Evolutionary conservation across 768 basidiomycete genomes (phyloP).

Genomic region (Rhodotorula kratochvilovae): DNA sequence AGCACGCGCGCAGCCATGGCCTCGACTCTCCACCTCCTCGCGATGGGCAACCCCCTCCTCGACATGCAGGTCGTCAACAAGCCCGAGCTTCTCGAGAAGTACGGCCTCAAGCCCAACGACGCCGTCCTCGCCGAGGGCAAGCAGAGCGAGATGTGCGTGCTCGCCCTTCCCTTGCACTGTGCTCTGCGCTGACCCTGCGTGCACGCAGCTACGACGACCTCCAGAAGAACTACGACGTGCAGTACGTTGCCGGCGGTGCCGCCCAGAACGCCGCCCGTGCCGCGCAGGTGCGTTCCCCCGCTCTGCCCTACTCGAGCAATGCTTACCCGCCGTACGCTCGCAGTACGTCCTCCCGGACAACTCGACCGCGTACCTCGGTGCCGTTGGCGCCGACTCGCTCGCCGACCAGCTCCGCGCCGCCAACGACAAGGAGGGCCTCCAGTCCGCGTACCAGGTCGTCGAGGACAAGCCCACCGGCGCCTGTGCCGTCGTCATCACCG

Average conservation of each 20-base stretch:
- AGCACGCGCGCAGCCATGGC: constrained; percentile 29
- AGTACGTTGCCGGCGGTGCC: constrained; percentile 94
- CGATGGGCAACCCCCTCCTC: constrained; percentile 90
- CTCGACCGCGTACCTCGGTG: constrained; percentile 89
- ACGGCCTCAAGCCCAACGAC: constrained; percentile 85
- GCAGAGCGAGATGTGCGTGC: constrained; percentile 73
- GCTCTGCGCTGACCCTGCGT: neutral
- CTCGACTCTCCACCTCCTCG: constrained; percentile 59
- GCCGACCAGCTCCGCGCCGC: constrained; percentile 81
- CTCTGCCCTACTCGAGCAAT: no score
- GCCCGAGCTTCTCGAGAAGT: constrained; percentile 79
- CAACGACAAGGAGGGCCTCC: constrained; percentile 85
- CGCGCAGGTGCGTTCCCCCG: constrained; percentile 65
- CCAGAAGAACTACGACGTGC: constrained; percentile 65
- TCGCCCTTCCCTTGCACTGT: neutral
- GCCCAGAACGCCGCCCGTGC: constrained; percentile 94
- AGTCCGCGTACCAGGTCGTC: constrained; percentile 82
- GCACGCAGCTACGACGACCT: constrained; percentile 76
- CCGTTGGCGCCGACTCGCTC: constrained; percentile 88
- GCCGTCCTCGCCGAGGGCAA: constrained; percentile 89
- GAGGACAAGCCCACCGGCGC: constrained; percentile 86
- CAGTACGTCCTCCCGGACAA: constrained; percentile 84
- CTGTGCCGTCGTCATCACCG: constrained; percentile 91
- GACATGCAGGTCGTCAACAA: constrained; percentile 85
- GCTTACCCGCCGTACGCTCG: neutral